phyloP scores from a whole-genome alignment of 805 yeast species.

The Nakazawaea ambrosiae region DNA sequence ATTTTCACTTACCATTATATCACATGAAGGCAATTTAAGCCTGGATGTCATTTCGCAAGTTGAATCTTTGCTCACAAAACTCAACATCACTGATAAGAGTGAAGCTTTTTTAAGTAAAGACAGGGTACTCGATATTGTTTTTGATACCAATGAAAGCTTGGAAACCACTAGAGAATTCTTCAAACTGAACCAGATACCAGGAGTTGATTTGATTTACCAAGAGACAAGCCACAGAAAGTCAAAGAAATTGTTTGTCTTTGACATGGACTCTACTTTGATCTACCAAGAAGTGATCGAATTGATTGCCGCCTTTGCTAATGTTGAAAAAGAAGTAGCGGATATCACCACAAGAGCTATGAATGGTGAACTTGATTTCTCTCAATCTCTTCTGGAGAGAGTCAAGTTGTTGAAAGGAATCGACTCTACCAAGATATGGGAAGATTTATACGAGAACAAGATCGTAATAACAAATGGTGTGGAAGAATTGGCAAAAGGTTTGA shows the following conservation, averaged over 20 bases:
- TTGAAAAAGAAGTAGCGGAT: slow-evolving; percentile 78
- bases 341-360: slow-evolving; percentile 96
- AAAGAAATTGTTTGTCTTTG: slow-evolving; percentile 74
- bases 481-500: slow-evolving; percentile 60
- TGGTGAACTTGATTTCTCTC: slow-evolving; percentile 88
- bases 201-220: slow-evolving; percentile 39
- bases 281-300: slow-evolving; percentile 95
- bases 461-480: slow-evolving; percentile 79
- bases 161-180: slow-evolving; percentile 11
- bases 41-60: slow-evolving; percentile 17
- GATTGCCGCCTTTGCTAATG: slow-evolving; percentile 90
- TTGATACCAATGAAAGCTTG: slow-evolving; percentile 16
- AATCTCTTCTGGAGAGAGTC: slow-evolving; percentile 72
- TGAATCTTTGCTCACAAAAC: slow-evolving; percentile 18
- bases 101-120: slow-evolving; percentile 22
- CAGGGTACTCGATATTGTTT: slow-evolving; percentile 32
- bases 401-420: slow-evolving; percentile 76
- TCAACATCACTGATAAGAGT: slow-evolving; percentile 24
- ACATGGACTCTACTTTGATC: slow-evolving; percentile 96
- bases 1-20: slow-evolving; percentile 22
- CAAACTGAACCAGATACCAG: slow-evolving; percentile 18
- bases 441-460: slow-evolving; percentile 55
- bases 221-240: slow-evolving; percentile 24
- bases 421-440: slow-evolving; percentile 67
- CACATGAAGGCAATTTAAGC: slow-evolving; percentile 17